Evolutionary conservation across 1,139 yeast genomes (phyloP), one percentile per base, ranked within the genome.

Genomic region (Ashbya aceris): DNA sequence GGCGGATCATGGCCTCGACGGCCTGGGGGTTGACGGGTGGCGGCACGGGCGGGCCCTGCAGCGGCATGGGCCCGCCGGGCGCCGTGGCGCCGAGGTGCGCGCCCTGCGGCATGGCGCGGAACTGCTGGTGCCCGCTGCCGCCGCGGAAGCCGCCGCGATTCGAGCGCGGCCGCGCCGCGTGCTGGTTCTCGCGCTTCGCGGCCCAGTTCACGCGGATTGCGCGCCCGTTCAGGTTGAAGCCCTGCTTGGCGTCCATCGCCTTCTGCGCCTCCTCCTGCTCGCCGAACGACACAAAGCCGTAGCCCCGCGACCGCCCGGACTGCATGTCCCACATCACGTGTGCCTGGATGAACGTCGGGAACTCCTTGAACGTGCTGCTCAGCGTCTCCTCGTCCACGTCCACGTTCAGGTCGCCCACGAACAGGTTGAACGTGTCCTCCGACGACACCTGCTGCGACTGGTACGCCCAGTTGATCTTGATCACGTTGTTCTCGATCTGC

Each of bases 261-360:
- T 63, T 63, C 51, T 81, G 85, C 1, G 96, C 96, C 50, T 85
- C 93, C 9, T 67, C 62, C 45, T 73, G 76, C 28, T 71, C 73
- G 17, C 69, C 62, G 56, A 86, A 87, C 1, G 94, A 81, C n/a
- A 84, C 94, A 64, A 87, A 87, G 1, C 96, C 96, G 58, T 86
- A 87, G 14, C 96, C 95, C 64, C 96, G 72, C 4, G 94, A 83
- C 59, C 95, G 70, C 30, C 94, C 89, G 17, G 94, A 83, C 59
- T 83, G 89, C 94, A 85, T 85, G 62, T 87, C 96, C 96, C 96
- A 86, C 95, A 87, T 87, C 32, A 87, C 95, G 53, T 86, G 89
- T 12, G 95, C 96, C 59, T 85, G 94, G 40, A 77, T 68, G 54
- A 83, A 67, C 4, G 87, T 74, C 14, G 69, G 68, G 60, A 76